phyloP scores from a whole-genome alignment of 2,329 filamentous ascomycete genomes.

The Trichoderma koningii region DNA sequence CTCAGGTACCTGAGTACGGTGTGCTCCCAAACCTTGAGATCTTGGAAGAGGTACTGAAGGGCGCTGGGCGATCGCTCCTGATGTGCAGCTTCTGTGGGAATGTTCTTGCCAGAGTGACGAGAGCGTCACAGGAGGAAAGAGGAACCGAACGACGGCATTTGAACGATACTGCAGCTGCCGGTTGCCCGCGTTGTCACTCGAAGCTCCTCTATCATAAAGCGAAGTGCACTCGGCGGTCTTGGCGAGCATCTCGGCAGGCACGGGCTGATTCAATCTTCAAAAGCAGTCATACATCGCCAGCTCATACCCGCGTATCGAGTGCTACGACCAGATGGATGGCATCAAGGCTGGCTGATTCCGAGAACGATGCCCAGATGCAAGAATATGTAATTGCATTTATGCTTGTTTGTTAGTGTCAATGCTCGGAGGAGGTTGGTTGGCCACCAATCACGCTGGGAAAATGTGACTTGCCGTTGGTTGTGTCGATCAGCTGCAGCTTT shows the following conservation, averaged over 20 bases:
- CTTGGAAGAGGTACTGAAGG: no score
- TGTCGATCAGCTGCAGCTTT: constrained; percentile 9
- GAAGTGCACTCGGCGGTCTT: background rate
- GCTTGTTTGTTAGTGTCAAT: background rate
- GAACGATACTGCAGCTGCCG: no score
- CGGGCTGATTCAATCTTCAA: constrained; percentile 4
- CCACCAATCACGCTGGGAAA: background rate
- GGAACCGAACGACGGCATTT: no score
- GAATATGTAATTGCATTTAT: background rate
- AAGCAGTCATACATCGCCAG: constrained; percentile 10
- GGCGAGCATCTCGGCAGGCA: background rate
- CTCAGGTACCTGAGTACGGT: no score
- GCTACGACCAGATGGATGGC: background rate
- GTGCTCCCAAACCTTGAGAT: no score
- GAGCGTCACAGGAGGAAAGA: no score
- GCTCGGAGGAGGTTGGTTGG: background rate
- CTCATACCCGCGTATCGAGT: constrained; percentile 4
- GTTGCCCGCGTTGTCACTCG: no score
- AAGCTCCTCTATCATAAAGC: background rate
- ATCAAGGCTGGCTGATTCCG: background rate
- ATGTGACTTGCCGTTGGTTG: background rate
- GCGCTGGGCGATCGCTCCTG: no score
- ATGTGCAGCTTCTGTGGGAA: no score
- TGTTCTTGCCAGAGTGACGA: no score
- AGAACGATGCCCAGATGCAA: background rate